Evolutionary conservation across 176 grass and related monocot species (phyloP), one percentile per base, ranked within the genome.

Genomic region (Canna indica): DNA sequence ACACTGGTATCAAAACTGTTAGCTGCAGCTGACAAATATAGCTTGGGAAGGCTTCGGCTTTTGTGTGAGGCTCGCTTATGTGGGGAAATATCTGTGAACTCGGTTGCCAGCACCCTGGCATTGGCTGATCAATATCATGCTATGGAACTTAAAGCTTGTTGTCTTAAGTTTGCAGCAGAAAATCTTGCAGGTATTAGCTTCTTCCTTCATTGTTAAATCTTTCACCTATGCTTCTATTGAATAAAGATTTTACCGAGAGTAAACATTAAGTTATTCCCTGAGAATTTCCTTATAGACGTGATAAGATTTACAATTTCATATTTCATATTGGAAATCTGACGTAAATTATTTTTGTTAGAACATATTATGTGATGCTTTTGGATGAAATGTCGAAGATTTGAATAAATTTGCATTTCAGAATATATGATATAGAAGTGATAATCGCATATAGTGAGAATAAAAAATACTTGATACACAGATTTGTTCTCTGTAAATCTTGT

Each of bases 1-100:
- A 44, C 65, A 28, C 24, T 68, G 38, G 36, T 15, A 45, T 18
- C 65, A 16, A 68, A 68, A 10, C 15, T 68, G 38, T 45, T 68
- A 68, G 65, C 38, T 13, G 65, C 65, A 68, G 65, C 65, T 26
- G 65, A 68, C 25, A 46, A 45, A 33, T 68, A 42, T 68, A 7
- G 38, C 18, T 68, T 68, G 64, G 64, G 15, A 31, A 68, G 64
- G 29, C 64, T 68, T 68, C 36, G 65, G 11, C 65, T 68, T 24
- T 45, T 68, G 36, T 68, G 65, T 68, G 65, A 68, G 12, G 65
- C 65, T 68, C 65, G 46, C 46, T 10, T 68, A 45, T 68, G 65
- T 38, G 46, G 25, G 39, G 65, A 68, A 26, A 68, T 68, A 46
- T 68, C 36, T 68, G 65, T 68, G 13, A 45, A 68, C 25, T 68